phyloP scores from a whole-genome alignment of 2,329 filamentous ascomycete genomes.

The Cytospora leucostoma region DNA sequence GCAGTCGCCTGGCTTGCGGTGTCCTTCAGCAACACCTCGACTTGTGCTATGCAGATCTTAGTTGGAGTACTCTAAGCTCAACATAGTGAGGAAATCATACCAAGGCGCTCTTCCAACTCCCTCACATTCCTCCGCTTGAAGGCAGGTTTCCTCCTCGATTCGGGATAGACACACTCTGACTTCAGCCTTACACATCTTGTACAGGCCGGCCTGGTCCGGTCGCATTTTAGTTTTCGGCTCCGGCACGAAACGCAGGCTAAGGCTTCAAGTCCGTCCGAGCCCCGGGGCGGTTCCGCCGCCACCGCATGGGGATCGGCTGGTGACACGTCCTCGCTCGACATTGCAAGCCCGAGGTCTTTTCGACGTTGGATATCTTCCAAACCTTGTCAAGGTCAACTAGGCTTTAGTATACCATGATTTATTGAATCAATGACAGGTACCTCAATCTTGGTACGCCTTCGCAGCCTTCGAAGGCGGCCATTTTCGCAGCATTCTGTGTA shows the following conservation, averaged over 20 bases:
- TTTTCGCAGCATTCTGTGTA: neutral
- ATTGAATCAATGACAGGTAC: neutral
- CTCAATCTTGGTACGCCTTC: neutral
- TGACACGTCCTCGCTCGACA: conserved; percentile 28
- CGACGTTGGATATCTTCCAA: neutral
- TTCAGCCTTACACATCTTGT: conserved; percentile 74
- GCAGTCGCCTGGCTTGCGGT: conserved; percentile 43
- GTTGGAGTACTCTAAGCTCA: conserved; percentile 15
- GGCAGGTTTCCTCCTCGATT: conserved; percentile 83
- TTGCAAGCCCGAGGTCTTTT: conserved; percentile 14
- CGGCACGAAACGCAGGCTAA: conserved; percentile 85
- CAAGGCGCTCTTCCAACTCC: conserved; percentile 82
- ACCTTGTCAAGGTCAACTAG: no score
- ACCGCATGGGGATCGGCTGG: conserved; percentile 7
- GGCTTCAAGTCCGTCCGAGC: conserved; percentile 38
- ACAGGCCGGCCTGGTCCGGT: conserved; percentile 77
- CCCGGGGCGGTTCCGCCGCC: conserved; percentile 20
- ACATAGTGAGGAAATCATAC: conserved; percentile 48
- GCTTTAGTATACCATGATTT: neutral
- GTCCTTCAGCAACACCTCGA: conserved; percentile 75
- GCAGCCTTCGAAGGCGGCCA: neutral
- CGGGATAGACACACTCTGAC: conserved; percentile 83
- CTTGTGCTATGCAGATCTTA: conserved; percentile 62
- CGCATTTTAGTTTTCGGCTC: conserved; percentile 83
- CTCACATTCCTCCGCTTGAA: conserved; percentile 89